phyloP scores from a whole-genome alignment of 2,329 filamentous ascomycete species.

The Beauveria medogensis region DNA sequence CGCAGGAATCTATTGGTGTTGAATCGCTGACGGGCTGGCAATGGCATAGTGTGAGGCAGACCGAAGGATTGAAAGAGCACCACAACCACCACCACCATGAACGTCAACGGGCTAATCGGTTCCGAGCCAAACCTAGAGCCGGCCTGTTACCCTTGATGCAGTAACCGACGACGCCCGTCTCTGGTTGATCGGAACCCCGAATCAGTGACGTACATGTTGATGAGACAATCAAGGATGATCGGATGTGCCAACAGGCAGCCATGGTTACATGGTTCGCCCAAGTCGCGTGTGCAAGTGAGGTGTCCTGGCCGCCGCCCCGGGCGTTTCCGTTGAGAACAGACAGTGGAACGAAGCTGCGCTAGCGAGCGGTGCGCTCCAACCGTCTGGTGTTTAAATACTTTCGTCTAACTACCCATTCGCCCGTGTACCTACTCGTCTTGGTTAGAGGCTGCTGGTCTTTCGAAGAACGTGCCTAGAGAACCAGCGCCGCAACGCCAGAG shows the following conservation, averaged over 20 bases:
- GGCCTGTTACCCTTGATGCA: background rate
- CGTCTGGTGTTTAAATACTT: background rate
- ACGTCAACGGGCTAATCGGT: background rate
- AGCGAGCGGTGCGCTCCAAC: background rate
- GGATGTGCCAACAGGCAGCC: background rate
- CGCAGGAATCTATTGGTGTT: constrained; percentile 5
- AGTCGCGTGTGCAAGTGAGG: background rate
- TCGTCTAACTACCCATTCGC: background rate
- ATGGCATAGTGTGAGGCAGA: constrained; percentile 2
- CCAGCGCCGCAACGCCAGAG: background rate
- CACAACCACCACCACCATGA: background rate
- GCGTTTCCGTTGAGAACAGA: background rate
- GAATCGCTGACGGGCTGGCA: constrained; percentile 4
- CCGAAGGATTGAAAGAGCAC: background rate
- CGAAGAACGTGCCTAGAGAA: background rate
- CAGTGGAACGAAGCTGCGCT: background rate
- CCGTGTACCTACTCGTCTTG: background rate
- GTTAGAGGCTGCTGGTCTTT: background rate
- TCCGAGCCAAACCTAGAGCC: background rate
- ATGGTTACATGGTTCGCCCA: background rate
- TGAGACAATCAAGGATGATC: background rate
- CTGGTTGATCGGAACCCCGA: background rate
- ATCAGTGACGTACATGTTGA: background rate
- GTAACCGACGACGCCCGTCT: background rate
- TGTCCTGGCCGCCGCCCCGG: background rate